Evolutionary conservation across 306 rosid genomes (phyloP), one percentile per base, ranked within the genome.

Genomic region (Rosa multiflora): DNA sequence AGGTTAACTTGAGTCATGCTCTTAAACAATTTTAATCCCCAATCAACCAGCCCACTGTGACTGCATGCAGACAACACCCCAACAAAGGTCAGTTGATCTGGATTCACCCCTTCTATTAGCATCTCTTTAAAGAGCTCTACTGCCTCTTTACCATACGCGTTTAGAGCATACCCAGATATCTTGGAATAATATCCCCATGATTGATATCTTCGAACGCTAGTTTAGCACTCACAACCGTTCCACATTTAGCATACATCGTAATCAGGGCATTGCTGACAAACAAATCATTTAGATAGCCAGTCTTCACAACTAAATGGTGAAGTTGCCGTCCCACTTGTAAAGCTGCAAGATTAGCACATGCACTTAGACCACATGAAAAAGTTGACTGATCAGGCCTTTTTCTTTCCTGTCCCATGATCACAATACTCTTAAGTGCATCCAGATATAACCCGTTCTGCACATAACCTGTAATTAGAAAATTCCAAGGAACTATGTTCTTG

Each of bases 291-390:
- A 77, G 51, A 67, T 78, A 92, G 63, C 96, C 97, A 82, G 83
- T 86, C 78, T 89, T 92, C 80, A 90, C 72, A 49, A 85, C 83
- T 83, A 73, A 81, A 56, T 85, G 89, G 81, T 92, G 97, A 72
- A 92, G 92, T 83, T 92, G 97, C 77, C 76, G 77, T 66, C 98
- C 97, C 21, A 89, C 64, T 83, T 83, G 93, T 83, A 90, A 76
- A 72, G 96, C 89, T 40, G 93, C 94, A 76, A 92, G 90, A 85
- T 86, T 87, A 82, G 93, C 97, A 81, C 94, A 89, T 18, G 96
- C 90, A 61, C 97, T 87, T 53, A 94, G 77, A 71, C 89, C 85
- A 15, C 93, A 84, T 35, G 91, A 83, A 77, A 89, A 88, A 80
- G 94, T 94, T 62, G 91, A 88, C 72, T 92, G 83, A 81, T 92